A percentile compares a stretch with the other conserved stretches of the same genome.
Conservation (phyloP, 495 filamentous ascomycete genomes). For the Parathielavia hyrcaniae region DNA sequence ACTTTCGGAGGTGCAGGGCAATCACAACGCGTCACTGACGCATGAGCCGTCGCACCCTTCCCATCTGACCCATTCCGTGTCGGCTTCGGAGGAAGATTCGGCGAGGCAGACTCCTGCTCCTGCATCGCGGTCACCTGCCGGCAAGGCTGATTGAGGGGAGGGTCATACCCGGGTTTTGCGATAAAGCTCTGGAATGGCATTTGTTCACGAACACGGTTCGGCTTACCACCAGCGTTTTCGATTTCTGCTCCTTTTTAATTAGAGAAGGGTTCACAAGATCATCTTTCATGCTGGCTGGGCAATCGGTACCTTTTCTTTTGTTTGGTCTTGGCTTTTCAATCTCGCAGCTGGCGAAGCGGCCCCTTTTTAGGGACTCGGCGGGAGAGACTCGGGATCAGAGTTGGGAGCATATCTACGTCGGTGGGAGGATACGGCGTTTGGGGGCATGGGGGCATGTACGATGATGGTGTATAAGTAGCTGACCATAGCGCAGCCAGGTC, state of each 20-base stretch:
- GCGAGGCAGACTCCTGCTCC: slow-evolving; percentile 1
- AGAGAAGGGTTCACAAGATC: too few relatives aligned
- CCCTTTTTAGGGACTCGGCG: too few relatives aligned
- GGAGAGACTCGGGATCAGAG: not conserved
- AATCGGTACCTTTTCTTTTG: too few relatives aligned
- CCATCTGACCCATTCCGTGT: slow-evolving; percentile 25
- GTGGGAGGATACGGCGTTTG: not conserved
- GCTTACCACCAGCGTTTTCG: too few relatives aligned
- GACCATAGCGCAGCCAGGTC: not conserved
- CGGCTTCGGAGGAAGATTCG: slow-evolving; percentile 17
- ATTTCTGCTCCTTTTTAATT: too few relatives aligned
- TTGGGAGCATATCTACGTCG: not conserved
- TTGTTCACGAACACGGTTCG: not conserved
- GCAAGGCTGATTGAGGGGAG: not conserved
- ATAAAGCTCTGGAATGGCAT: not conserved
- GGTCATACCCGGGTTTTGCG: not conserved
- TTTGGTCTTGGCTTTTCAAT: too few relatives aligned
- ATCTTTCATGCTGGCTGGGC: too few relatives aligned
- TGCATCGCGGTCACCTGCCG: not conserved
- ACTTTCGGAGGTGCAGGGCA: slow-evolving; percentile 28
- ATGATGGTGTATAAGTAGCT: not conserved
- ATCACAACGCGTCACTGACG: slow-evolving; percentile 28
- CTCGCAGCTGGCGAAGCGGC: too few relatives aligned
- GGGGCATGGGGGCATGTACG: not conserved
- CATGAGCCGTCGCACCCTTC: slow-evolving; percentile 34